Evolutionary conservation across 2,329 filamentous ascomycete genomes (phyloP), one percentile per base, ranked within the genome.

Genomic region (Penicillium sp.): DNA sequence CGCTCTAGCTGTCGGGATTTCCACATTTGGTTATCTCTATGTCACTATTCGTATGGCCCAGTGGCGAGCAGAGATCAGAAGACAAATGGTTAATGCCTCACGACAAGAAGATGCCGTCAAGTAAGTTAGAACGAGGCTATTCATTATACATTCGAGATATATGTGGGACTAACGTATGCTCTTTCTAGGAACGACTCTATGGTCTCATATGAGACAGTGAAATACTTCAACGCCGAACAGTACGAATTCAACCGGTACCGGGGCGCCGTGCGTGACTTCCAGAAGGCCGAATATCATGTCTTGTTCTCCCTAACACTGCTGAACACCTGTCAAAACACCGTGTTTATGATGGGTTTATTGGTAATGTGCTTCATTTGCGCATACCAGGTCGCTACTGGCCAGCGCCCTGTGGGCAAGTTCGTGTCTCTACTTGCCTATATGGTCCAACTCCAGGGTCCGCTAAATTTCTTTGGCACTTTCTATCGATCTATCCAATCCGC

Each of bases 31-130:
- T 77, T 99, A 99, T 78, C 87, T 97, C 53, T 96, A 96, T 75
- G 85, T 97, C 70, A 99, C 94, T 7, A 91, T 99, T 66, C 90
- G 92, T 63, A 92, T 99, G 88, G 93, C 94, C 16, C 89, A 93
- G 60, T 96, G 92, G 79, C 85, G 94, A 66, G 91, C 92, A 7
- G 91, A 96, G 68, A 91, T 96, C 68, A 87, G 94, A 67, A 85
- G 94, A 59, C 86, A 93, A 69, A 97, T 97, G 89, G 93, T 93
- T 50, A 97, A 97, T 71, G 91, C 92, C 15, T 92, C 94, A 65
- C 85, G 94, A 61, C 92, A 97, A 76, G 92, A 97, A 76, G 93
- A 97, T 75, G 94, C 94, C 7, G 92, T 97, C 65, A 97, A 97
- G 82, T 84, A 72, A 75, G 81, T 78, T 21, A 11, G 25, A 38